Conservation (phyloP, 2,329 filamentous ascomycete species). For the Alternaria alternata region DNA sequence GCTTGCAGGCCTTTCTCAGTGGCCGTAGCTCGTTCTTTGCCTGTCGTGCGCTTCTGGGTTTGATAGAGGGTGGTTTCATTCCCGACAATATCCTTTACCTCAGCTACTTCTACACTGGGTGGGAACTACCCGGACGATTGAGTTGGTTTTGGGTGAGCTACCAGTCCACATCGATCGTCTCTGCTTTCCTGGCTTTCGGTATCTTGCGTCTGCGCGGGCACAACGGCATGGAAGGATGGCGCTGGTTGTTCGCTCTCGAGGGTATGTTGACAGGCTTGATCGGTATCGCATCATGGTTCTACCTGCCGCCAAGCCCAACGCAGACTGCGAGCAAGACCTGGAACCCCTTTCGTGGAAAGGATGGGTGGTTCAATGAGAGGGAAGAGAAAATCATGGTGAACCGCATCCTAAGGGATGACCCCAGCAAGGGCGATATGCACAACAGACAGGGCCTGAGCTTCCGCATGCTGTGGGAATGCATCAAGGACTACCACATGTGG, state of each 20-base stretch:
- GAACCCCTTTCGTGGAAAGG: constrained; percentile 63
- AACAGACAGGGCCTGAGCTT: constrained; percentile 63
- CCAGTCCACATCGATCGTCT: constrained; percentile 63
- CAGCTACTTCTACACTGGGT: constrained; percentile 77
- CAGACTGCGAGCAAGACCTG: constrained; percentile 63
- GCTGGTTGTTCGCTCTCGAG: constrained; percentile 62
- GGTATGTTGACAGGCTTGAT: constrained; percentile 49
- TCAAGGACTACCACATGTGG: constrained; percentile 66
- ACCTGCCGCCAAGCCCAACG: constrained; percentile 63
- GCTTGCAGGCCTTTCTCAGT: constrained; percentile 75
- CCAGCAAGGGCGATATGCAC: constrained; percentile 68
- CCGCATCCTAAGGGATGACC: constrained; percentile 64
- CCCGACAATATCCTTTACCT: constrained; percentile 72
- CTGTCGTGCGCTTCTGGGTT: constrained; percentile 54
- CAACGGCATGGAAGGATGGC: constrained; percentile 63
- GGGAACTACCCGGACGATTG: constrained; percentile 72
- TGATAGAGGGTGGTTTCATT: constrained; percentile 64
- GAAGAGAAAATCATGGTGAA: constrained; percentile 76
- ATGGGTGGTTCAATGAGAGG: constrained; percentile 72
- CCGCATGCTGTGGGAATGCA: constrained; percentile 58
- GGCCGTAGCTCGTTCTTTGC: constrained; percentile 57
- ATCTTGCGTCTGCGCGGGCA: constrained; percentile 60
- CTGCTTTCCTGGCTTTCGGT: constrained; percentile 65
- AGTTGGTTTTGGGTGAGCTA: constrained; percentile 76
- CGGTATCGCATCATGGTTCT: constrained; percentile 48